Conservation (phyloP, 305 asterid species). For the Fraxinus ornus region DNA sequence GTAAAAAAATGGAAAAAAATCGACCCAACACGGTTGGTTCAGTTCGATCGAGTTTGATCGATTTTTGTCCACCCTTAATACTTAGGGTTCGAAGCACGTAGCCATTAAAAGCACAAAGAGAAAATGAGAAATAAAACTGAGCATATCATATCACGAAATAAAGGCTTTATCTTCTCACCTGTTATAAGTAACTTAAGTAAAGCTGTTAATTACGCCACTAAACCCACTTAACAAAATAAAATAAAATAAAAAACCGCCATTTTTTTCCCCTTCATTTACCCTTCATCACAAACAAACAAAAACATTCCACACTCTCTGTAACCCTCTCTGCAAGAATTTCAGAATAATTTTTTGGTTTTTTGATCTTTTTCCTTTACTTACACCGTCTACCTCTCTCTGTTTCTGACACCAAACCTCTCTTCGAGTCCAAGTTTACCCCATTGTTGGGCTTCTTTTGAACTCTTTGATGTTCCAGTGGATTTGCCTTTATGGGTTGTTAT, state of each 20-base stretch:
- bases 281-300: neutral
- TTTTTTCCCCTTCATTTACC: neutral
- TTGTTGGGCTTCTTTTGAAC: slow-evolving; percentile 9
- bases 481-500: slow-evolving; percentile 19
- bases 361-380: slow-evolving; percentile 13
- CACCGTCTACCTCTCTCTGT: slow-evolving; percentile 17
- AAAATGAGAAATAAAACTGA: neutral
- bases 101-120: neutral
- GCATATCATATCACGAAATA: neutral
- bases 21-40: no score
- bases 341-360: neutral
- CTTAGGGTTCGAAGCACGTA: neutral
- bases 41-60: no score
- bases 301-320: neutral
- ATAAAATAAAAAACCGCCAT: neutral
- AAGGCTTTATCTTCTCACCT: neutral
- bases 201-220: neutral
- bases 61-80: no score
- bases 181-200: neutral
- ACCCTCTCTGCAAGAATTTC: neutral
- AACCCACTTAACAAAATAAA: neutral
- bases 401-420: slow-evolving; percentile 51
- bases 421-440: slow-evolving; percentile 34
- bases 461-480: slow-evolving; percentile 6
- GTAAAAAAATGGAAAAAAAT: no score